Evolutionary conservation across 257 asterid species (phyloP), one percentile per base, ranked within the genome.

Genomic region (Solanum sitiens): DNA sequence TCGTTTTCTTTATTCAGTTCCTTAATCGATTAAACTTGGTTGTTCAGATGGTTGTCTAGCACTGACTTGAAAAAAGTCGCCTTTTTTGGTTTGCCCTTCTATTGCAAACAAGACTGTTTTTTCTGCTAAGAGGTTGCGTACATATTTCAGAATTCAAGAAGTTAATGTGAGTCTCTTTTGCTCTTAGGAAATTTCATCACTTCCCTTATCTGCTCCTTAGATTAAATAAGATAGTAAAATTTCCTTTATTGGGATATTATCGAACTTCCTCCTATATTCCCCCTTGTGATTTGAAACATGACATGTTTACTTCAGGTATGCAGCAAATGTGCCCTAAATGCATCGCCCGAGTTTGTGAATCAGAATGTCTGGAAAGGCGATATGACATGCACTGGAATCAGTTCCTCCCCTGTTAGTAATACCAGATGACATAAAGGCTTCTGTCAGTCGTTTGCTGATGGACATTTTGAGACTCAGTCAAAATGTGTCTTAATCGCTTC

Each of bases 31-130:
- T 88, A 77, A 73, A 80, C 59, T 89, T 87, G 79, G 87, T 87
- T 61, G 44, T 44, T 47, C 94, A 96, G 98, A 92, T 94, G 98
- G 99, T 89, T 95, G 88, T 94, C 98, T 13, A 98, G 95, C 53
- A 91, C 95, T 87, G 97, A 94, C 92, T 92, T 96, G 91, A 94
- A 94, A 90, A 91, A 80, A 75, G 91, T 96, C 84, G 98, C 98
- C 47, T 90, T 88, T 84, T 94, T n/a, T n/a, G n/a, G n/a, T n/a
- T n/a, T n/a, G n/a, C n/a, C n/a, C n/a, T n/a, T n/a, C n/a, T n/a
- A n/a, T n/a, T n/a, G n/a, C n/a, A n/a, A n/a, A n/a, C n/a, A n/a
- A n/a, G n/a, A n/a, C n/a, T n/a, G n/a, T n/a, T n/a, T n/a, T n/a
- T n/a, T n/a, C n/a, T n/a, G n/a, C n/a, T n/a, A n/a, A n/a, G n/a